A percentile compares a stretch with the other conserved stretches of the same genome.
phyloP scores from a whole-genome alignment of 352 stramenopile genomes.

The Phytophthora idaei region DNA sequence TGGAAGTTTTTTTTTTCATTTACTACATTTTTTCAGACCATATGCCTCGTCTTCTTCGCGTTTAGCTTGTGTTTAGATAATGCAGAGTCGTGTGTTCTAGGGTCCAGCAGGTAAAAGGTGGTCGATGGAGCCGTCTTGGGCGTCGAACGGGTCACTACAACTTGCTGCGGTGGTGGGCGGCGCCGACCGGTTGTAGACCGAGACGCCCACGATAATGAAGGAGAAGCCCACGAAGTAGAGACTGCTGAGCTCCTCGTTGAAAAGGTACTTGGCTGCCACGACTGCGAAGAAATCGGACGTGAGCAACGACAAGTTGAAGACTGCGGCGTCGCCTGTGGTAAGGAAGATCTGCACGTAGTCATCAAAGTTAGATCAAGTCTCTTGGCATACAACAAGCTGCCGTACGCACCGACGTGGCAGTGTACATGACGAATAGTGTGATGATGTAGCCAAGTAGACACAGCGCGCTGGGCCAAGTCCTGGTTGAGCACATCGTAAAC shows the following conservation, averaged over 20 bases:
- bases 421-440: slow-evolving; percentile 93
- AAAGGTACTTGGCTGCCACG: slow-evolving; percentile 87
- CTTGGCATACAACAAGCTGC: background rate
- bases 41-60: slow-evolving; percentile 27
- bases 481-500: slow-evolving; percentile 23
- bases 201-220: slow-evolving; percentile 74
- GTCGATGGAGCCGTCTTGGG: slow-evolving; percentile 27
- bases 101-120: slow-evolving; percentile 17
- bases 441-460: slow-evolving; percentile 80
- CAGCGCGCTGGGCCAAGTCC: slow-evolving; percentile 56
- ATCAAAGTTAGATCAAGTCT: slow-evolving; percentile 7
- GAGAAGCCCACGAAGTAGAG: slow-evolving; percentile 91
- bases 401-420: slow-evolving; percentile 80
- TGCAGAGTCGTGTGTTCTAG: slow-evolving; percentile 5
- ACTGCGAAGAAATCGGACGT: slow-evolving; percentile 96
- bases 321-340: slow-evolving; percentile 90
- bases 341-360: slow-evolving; percentile 54
- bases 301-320: slow-evolving; percentile 97
- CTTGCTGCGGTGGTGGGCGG: slow-evolving; percentile 39
- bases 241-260: slow-evolving; percentile 74
- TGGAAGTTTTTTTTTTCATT: slow-evolving; percentile 38
- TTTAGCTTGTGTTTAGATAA: slow-evolving; percentile 22
- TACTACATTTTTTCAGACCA: slow-evolving; percentile 39
- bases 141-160: slow-evolving; percentile 41
- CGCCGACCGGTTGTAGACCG: slow-evolving; percentile 74